phyloP scores from a whole-genome alignment of 2,329 filamentous ascomycete genomes.

The Paradendryphiella salina region DNA sequence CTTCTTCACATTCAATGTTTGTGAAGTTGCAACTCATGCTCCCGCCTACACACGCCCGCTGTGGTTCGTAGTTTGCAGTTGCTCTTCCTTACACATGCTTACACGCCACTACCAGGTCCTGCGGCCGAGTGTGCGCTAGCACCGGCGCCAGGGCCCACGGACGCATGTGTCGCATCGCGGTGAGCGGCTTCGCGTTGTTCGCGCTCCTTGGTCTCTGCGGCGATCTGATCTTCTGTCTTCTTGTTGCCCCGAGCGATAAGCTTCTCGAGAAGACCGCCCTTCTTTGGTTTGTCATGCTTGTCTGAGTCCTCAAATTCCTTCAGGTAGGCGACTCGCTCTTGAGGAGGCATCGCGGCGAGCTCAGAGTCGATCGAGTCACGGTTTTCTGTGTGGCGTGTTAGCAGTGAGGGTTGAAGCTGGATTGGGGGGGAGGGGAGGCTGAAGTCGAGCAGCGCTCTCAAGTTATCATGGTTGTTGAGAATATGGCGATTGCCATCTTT shows the following conservation, averaged over 20 bases:
- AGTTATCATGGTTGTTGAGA: neutral
- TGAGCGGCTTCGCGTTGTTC: constrained; percentile 20
- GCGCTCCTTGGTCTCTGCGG: constrained; percentile 29
- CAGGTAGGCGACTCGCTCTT: constrained; percentile 42
- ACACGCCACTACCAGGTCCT: constrained; percentile 20
- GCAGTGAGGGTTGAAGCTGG: neutral
- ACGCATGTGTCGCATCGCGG: constrained; percentile 19
- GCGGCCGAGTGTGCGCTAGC: constrained; percentile 23
- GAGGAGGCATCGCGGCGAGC: constrained; percentile 38
- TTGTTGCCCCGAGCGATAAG: constrained; percentile 44
- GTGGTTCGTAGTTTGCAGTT: neutral
- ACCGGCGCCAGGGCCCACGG: constrained; percentile 18
- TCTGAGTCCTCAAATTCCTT: constrained; percentile 45
- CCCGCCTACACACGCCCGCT: neutral
- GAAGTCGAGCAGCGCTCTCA: too few species aligned
- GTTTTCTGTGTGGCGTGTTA: constrained; percentile 25
- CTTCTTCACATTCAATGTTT: neutral
- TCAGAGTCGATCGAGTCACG: constrained; percentile 41
- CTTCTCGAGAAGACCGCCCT: constrained; percentile 40
- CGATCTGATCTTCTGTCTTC: constrained; percentile 42
- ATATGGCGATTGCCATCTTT: neutral
- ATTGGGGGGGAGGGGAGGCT: too few species aligned
- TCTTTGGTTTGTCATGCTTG: constrained; percentile 36
- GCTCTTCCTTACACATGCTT: neutral
- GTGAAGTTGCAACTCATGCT: neutral